These are phyloP conservation scores for Schwanniomyces sp. DNA, from an alignment of 805 yeast species.

Conservation along the genomic window DNA sequence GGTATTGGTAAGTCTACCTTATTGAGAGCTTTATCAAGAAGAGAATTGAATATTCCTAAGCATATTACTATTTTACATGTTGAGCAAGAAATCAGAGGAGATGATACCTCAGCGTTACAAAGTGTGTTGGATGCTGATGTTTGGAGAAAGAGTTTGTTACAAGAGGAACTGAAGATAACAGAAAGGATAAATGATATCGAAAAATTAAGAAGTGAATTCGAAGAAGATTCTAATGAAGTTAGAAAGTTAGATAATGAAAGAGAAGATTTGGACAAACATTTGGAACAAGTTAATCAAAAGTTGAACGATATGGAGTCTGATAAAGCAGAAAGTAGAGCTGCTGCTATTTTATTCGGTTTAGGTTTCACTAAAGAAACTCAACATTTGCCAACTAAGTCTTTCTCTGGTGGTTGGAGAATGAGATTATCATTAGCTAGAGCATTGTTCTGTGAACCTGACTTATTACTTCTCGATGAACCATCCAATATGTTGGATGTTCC, in stretches of 20 bases:
- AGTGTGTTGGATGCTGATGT: slow-evolving; percentile 99
- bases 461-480: slow-evolving; percentile 94
- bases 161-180: slow-evolving; percentile 72
- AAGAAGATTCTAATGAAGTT: slow-evolving; percentile 70
- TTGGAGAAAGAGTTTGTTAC: slow-evolving; percentile 88
- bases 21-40: slow-evolving; percentile 83
- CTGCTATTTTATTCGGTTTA: slow-evolving; percentile 85
- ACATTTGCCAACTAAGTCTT: slow-evolving; percentile 76
- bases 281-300: slow-evolving; percentile 79
- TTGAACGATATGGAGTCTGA: slow-evolving; percentile 93
- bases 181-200: slow-evolving; percentile 79
- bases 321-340: slow-evolving; percentile 97
- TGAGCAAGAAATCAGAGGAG: slow-evolving; percentile 96
- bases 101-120: slow-evolving; percentile 86
- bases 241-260: slow-evolving; percentile 86
- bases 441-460: slow-evolving; percentile 93
- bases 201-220: slow-evolving; percentile 64
- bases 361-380: slow-evolving; percentile 93
- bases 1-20: slow-evolving; percentile 99
- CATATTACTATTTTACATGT: slow-evolving; percentile 95
- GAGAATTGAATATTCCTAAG: slow-evolving; percentile 92
- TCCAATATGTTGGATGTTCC: slow-evolving; percentile 99
- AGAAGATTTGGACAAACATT: slow-evolving; percentile 76
- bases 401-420: slow-evolving; percentile 99
- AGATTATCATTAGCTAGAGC: slow-evolving; percentile 98